Evolutionary conservation across 441 rosid species (phyloP), one percentile per base, ranked within the genome.

Genomic region (Isatis lusitanica): DNA sequence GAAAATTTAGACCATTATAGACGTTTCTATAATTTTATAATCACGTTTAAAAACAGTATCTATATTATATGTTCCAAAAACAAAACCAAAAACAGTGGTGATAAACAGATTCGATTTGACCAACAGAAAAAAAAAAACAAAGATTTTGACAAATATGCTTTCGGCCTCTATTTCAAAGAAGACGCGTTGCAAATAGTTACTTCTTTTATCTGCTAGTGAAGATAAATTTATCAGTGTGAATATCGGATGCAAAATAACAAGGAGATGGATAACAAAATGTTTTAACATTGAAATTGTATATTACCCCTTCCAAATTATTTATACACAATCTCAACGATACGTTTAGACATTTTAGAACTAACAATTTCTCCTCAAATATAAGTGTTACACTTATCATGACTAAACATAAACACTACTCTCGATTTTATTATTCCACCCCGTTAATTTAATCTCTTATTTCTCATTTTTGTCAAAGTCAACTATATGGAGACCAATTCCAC

Each of bases 381-480:
- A 63, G 69, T 47, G 10, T 10, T 28, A 47, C 7, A 12, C 42
- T 28, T n/a, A 55, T 16, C 35, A 21, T 40, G 21, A 56, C 43
- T 55, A 43, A 55, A n/a, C 31, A 56, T 18, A 42, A 55, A 17
- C 21, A 39, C 13, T 68, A 28, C 15, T 42, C 11, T 42, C 40
- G 16, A 17, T 26, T 31, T 43, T 15, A 58, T 33, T 35, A 11
- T 15, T 59, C n/a, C 30, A 30, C 44, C 24, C 6, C 50, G 11
- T 38, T 9, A 15, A 15, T 17, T 3, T 26, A 42, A 7, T 21
- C 9, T 31, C 9, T 26, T 52, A 12, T 16, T 58, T 67, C 73
- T 75, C 50, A 24, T 6, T 35, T 43, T 52, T 21, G 50, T 11
- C 40, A 6, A 67, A 61, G 74, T 61, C 64, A 74, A 61, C 69